Evolutionary conservation across 2,329 filamentous ascomycete genomes (phyloP), one percentile per base, ranked within the genome.

Genomic region (Neofusicoccum kwambonambiense): DNA sequence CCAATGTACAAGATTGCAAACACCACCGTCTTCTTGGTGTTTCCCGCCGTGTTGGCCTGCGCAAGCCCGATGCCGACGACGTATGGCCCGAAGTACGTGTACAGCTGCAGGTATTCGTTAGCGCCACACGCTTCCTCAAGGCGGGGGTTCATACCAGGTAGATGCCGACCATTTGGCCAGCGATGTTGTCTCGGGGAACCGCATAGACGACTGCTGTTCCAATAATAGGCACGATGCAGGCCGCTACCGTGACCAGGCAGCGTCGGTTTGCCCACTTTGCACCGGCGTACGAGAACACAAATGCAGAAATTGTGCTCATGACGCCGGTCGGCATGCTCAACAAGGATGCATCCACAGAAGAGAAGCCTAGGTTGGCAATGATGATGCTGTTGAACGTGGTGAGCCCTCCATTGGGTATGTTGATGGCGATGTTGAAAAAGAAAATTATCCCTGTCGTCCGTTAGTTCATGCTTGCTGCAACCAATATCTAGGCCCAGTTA

Each of bases 11-110:
- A 70, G 27, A 79, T 74, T 27, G 76, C 75, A 62, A 76, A 78
- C 12, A 76, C 71, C 5, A 79, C 70, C 15, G 72, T 74, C 64
- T 80, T 80, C 70, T 80, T 81, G n/a, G 78, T 79, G 62, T 75
- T 69, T 5, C 75, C 75, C 34, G 75, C 73, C 0, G 73, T 75
- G 64, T 77, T 77, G 27, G 75, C 75, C 60, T 73, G 72, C 15
- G 68, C 67, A 39, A 75, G 66, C 19, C 71, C 73, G 45, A 74
- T 71, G 2, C 67, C 68, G 27, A 75, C 67, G 6, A 75, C 71
- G 52, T 76, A 75, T 22, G 71, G 73, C 1, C 70, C 75, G 47
- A 74, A 79, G 56, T 80, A 80, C 45, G 78, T 78, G 68, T 79
- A 79, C 50, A 77, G 74, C 58, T 62, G 3, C 15, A 27, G 17